Evolutionary conservation across 73 alveolate genomes (phyloP).

Genomic region (Tetrahymena malaccensis): DNA sequence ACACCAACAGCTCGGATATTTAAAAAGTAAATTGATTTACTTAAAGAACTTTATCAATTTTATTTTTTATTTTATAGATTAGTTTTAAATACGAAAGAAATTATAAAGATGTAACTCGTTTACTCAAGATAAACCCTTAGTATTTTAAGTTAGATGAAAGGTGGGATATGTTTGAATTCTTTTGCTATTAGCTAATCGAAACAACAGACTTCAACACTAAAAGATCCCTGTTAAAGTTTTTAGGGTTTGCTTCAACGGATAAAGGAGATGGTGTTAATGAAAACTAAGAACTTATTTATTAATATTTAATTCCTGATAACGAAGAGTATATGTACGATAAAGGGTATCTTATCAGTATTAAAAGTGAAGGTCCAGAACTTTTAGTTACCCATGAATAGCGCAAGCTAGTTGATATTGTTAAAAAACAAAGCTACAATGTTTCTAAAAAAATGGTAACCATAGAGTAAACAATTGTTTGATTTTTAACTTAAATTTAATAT

Average conservation of each 20-base stretch:
- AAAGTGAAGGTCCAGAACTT: background rate
- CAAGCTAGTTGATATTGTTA: background rate
- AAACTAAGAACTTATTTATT: constrained; percentile 18
- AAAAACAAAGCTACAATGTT: background rate
- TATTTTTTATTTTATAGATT: background rate
- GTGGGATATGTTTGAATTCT: constrained; percentile 36
- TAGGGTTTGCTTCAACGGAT: constrained; percentile 31
- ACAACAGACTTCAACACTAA: constrained; percentile 1
- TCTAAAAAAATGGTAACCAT: background rate
- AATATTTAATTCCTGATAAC: background rate
- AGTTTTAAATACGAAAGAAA: background rate
- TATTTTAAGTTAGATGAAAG: background rate
- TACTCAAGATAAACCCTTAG: background rate
- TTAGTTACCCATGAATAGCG: background rate
- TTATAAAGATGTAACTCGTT: background rate
- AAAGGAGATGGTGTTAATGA: constrained; percentile 29
- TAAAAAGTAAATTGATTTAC: background rate
- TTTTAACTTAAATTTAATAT: too few species aligned
- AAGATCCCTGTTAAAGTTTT: constrained; percentile 21
- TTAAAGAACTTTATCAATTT: background rate
- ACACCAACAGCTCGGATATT: background rate
- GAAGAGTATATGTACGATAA: background rate
- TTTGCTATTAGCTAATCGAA: constrained; percentile 6
- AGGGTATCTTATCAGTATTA: background rate
- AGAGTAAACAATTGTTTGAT: too few species aligned